Base-by-base conservation (phyloP, 2,329 filamentous ascomycete species). In the Orbilia brochopaga region DNA sequence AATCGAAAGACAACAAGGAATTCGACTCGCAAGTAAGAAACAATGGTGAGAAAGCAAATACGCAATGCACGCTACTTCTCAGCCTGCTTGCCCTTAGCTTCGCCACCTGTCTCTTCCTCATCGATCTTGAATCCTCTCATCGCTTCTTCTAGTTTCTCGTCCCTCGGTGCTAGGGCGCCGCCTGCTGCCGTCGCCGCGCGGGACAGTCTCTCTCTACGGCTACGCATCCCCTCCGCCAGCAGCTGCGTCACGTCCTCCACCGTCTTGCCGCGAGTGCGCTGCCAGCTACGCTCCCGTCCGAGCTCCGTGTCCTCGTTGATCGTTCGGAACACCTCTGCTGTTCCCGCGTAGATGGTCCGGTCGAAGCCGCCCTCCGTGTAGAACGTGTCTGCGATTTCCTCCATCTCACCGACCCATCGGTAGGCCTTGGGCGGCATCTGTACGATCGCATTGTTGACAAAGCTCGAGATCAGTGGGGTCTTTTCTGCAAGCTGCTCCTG, bases 381-480 rank as follows among this genome's bases (percentile, higher is more conserved):
- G 5, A 90, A 87, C 2, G 87, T 89, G 65, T 83, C 80, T 2
- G 84, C 85, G 76, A 92, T 91, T 81, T 92, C 86, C 75, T 87
- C 83, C 89, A 92, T 91, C 81, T 92, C 89, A 35, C 83, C 81
- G 0, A 90, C 87, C 89, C 89, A 92, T 10, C 90, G 82, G 78
- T 91, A 91, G 17, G 90, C 89, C 80, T 92, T 92, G 6, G 86
- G 85, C 23, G 88, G 83, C 84, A 91, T 89, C 13, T 79, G 80
- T 2, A 84, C 80, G 7, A 90, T 80, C 1, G 83, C 80, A 32
- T 77, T 81, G 75, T 85, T 83, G 0, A 83, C 85, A 55, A 79
- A 77, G 24, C 80, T 78, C 13, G 82, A 81, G 37, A 81, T 79
- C 1, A 76, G 77, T 0, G 88, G 86, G 54, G 81, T 80, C 65